Percentiles rank a stretch among this genome's conserved stretches.
Conservation (phyloP, 2,329 filamentous ascomycete genomes). For the Rhinocladiella mackenziei region DNA sequence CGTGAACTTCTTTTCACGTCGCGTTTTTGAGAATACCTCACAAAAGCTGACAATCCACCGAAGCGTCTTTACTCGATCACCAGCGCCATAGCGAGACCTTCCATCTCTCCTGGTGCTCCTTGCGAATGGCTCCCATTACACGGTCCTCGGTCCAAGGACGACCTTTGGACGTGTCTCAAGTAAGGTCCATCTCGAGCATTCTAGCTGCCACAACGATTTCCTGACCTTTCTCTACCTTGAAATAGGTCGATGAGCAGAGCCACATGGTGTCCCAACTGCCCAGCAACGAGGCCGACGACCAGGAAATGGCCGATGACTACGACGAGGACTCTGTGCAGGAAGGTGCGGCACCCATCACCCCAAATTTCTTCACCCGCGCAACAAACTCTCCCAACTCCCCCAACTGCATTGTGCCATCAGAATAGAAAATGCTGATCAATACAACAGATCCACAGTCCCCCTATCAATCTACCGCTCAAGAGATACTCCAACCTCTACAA, state of each 20-base stretch:
- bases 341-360: conserved; percentile 15
- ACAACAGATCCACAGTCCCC: conserved; percentile 19
- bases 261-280: conserved; percentile 3
- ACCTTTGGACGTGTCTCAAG: conserved; percentile 8
- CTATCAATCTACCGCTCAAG: conserved; percentile 36
- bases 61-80: too few species aligned
- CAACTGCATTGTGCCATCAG: conserved; percentile 11
- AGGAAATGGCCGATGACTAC: conserved; percentile 33
- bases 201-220: conserved; percentile 1
- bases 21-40: too few species aligned
- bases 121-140: conserved; percentile 40
- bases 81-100: too few species aligned
- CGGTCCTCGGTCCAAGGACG: conserved; percentile 32
- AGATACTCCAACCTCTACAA: conserved; percentile 58
- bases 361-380: neutral
- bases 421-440: conserved; percentile 31
- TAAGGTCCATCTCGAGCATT: too few species aligned
- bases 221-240: too few species aligned
- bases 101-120: too few species aligned
- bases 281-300: conserved; percentile 26
- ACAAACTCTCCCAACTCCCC: neutral
- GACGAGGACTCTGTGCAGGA: conserved; percentile 31
- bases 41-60: too few species aligned
- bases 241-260: neutral
- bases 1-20: too few species aligned